Evolutionary conservation across 75 land plant species (phyloP), one percentile per base, ranked within the genome.

Genomic region (Picea sitchensis): DNA sequence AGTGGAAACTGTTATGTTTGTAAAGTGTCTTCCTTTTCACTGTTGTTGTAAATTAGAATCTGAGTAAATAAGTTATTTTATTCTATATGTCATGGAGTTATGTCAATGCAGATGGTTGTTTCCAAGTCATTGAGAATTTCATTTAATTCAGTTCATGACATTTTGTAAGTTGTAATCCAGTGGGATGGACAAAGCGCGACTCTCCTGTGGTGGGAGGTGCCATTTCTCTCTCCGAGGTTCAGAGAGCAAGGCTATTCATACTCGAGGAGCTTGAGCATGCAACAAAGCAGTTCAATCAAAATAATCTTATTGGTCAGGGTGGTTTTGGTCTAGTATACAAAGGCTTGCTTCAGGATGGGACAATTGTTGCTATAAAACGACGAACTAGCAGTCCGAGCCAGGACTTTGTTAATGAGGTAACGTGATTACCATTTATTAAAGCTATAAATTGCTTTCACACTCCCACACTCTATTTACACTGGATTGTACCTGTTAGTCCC

Each of bases 341-440:
- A 80, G 97, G 97, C 51, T 83, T 94, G 72, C 97, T 94, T 82
- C 78, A 86, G 12, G 97, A 94, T 86, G 96, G 96, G 30, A 90
- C 82, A 82, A 75, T 94, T 34, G 92, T 94, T 11, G 97, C 97
- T 18, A 88, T 94, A 54, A 94, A 94, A 79, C 89, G 75, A 75
- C 83, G 97, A 51, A 21, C 20, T n/a, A 90, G 87, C 59, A 30
- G 84, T 41, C 84, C 95, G 34, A 87, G 84, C 73, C 90, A 81
- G 58, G 86, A 87, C 71, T 92, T 94, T 82, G 79, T 83, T 58
- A 84, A 87, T 12, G 93, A 92, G 97, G 97, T 94, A 81, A 72
- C 2, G 23, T 62, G 38, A 26, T 57, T 15, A 58, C 44, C 14
- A 57, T 17, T 3, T 31, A 26, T 58, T 72, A 38, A 14, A 15